A percentile compares a stretch with the other conserved stretches of the same genome.
Evolutionary conservation across 164 flowering plant genomes (phyloP).

Genomic region (Umbellularia californica): DNA sequence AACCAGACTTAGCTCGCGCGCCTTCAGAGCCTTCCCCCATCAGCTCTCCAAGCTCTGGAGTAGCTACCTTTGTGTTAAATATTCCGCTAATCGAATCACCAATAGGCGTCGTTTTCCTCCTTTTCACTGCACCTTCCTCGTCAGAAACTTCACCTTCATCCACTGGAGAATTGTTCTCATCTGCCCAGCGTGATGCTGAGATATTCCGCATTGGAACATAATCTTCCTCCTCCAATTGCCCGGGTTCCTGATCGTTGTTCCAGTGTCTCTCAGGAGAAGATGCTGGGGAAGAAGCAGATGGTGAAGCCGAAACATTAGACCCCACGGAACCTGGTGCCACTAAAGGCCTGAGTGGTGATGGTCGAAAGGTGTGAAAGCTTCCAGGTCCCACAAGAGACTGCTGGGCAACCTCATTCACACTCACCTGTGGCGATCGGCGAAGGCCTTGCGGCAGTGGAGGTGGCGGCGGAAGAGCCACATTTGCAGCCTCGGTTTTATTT

Average conservation of each 20-base stretch:
- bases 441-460: constrained; percentile 5
- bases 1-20: constrained; percentile 15
- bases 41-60: constrained; percentile 43
- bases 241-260: constrained; percentile 18
- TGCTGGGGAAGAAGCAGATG: constrained; percentile 9
- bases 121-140: constrained; percentile 14
- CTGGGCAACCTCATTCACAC: constrained; percentile 3
- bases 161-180: constrained; percentile 17
- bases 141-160: constrained; percentile 21
- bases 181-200: constrained; percentile 58
- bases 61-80: constrained; percentile 12
- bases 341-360: neutral
- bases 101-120: constrained; percentile 6
- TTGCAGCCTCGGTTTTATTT: neutral
- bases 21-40: constrained; percentile 24
- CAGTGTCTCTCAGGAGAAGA: constrained; percentile 1
- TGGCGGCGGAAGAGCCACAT: constrained; percentile 10
- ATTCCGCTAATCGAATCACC: neutral
- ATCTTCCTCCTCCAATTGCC: constrained; percentile 33
- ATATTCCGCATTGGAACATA: constrained; percentile 26
- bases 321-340: constrained; percentile 8
- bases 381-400: neutral
- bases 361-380: neutral
- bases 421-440: constrained; percentile 5
- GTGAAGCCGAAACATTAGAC: constrained; percentile 7